Evolutionary conservation across 2,329 filamentous ascomycete species (phyloP).

Genomic region (Epichloe elymi): DNA sequence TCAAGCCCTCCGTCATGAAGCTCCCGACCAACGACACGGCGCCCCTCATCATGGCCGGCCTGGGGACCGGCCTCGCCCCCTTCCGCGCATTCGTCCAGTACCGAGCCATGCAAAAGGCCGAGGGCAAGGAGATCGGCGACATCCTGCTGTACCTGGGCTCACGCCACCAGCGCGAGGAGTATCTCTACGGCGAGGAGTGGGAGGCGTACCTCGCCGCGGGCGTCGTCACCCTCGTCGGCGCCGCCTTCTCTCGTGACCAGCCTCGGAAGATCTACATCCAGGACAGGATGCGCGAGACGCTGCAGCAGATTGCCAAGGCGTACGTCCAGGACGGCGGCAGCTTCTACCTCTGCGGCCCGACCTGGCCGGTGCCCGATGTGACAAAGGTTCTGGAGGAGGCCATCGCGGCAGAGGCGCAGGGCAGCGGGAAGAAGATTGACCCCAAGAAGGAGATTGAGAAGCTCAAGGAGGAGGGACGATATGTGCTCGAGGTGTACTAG

Average conservation of each 20-base stretch:
- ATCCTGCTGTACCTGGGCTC: constrained; percentile 95
- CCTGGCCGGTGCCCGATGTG: constrained; percentile 96
- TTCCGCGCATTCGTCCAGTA: constrained; percentile 99
- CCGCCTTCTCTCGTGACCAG: constrained; percentile 93
- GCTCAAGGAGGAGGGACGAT: constrained; percentile 87
- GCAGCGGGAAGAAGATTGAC: constrained; percentile 67
- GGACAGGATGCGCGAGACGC: constrained; percentile 86
- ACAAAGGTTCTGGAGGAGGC: constrained; percentile 90
- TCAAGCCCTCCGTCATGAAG: constrained; percentile 99
- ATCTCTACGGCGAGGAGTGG: constrained; percentile 98
- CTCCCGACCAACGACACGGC: constrained; percentile 77
- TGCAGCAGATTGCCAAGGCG: constrained; percentile 69
- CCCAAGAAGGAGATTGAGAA: constrained; percentile 85
- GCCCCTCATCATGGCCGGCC: constrained; percentile 95
- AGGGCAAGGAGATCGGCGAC: constrained; percentile 85
- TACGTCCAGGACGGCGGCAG: constrained; percentile 80
- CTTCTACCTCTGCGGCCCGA: constrained; percentile 96
- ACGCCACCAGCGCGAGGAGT: constrained; percentile 95
- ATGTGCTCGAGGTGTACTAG: constrained; percentile 95
- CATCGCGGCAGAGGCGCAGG: constrained; percentile 61
- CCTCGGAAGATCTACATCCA: constrained; percentile 99
- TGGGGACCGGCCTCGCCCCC: constrained; percentile 95
- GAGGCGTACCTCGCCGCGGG: constrained; percentile 94
- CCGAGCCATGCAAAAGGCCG: constrained; percentile 89
- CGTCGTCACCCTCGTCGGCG: constrained; percentile 84